Percentiles rank a stretch among this genome's conserved stretches.
Evolutionary conservation across 2,329 filamentous ascomycete species (phyloP).

Genomic region (Chrysoporthe deuterocubensis): DNA sequence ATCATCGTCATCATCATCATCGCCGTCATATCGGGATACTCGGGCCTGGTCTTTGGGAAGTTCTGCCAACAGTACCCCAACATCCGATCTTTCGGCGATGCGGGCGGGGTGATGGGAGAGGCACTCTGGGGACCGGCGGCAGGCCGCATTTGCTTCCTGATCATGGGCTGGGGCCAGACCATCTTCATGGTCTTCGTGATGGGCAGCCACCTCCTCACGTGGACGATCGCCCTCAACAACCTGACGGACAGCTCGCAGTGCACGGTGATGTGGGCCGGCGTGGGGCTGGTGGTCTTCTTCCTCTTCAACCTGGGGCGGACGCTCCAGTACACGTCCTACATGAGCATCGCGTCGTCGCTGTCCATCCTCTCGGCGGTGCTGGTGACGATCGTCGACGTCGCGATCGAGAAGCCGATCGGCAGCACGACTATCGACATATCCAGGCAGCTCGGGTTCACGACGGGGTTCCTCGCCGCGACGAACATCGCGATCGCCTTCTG

Average conservation of each 20-base stretch:
- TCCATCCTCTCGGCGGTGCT: slow-evolving; percentile 67
- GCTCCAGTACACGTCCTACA: slow-evolving; percentile 63
- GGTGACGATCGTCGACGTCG: slow-evolving; percentile 66
- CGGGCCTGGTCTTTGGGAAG: slow-evolving; percentile 60
- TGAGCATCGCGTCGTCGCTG: slow-evolving; percentile 59
- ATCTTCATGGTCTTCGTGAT: slow-evolving; percentile 71
- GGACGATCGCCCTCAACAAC: slow-evolving; percentile 68
- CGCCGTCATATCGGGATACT: slow-evolving; percentile 70
- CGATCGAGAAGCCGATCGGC: slow-evolving; percentile 47
- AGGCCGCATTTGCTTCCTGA: slow-evolving; percentile 59
- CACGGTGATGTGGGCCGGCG: slow-evolving; percentile 66
- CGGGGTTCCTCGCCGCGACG: slow-evolving; percentile 60
- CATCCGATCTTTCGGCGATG: slow-evolving; percentile 68
- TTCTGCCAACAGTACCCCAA: slow-evolving; percentile 74
- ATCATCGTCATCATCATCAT: slow-evolving; percentile 71
- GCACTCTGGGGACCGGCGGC: slow-evolving; percentile 41
- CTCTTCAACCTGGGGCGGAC: slow-evolving; percentile 64
- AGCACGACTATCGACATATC: slow-evolving; percentile 39
- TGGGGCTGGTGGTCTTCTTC: slow-evolving; percentile 63
- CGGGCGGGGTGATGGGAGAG: slow-evolving; percentile 59
- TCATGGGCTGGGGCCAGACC: slow-evolving; percentile 63
- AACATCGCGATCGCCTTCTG: slow-evolving; percentile 72
- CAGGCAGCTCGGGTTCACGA: slow-evolving; percentile 48
- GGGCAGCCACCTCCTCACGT: slow-evolving; percentile 70
- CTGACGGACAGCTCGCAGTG: slow-evolving; percentile 64